Conservation (phyloP, 257 asterid species). For the Rubia yunnanensis region DNA sequence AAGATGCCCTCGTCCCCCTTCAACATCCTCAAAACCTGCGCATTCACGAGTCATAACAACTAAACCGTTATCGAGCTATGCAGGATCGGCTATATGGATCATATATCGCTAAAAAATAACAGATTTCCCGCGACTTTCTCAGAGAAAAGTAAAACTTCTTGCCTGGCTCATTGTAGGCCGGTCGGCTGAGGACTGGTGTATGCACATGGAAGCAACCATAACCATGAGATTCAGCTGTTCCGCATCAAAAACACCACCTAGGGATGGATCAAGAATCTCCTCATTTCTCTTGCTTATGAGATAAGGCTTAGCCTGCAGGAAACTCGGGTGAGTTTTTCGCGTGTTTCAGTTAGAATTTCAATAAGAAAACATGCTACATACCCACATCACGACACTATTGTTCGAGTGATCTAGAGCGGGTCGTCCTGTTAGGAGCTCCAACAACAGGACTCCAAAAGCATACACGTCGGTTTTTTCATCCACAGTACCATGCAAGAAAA, state of each 20-base stretch:
- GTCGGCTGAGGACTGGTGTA: conserved; percentile 55
- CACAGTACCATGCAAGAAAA: conserved; percentile 81
- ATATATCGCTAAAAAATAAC: background rate
- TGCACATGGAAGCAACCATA: conserved; percentile 65
- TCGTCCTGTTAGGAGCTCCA: conserved; percentile 79
- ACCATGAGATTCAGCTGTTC: conserved; percentile 60
- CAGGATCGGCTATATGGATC: background rate
- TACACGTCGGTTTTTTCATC: conserved; percentile 96
- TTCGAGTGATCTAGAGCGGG: conserved; percentile 76
- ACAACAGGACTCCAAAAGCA: conserved; percentile 75
- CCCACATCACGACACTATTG: conserved; percentile 96
- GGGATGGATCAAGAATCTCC: conserved; percentile 69
- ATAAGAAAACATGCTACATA: conserved; percentile 24
- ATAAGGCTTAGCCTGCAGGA: conserved; percentile 76
- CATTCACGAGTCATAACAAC: background rate
- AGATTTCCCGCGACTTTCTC: background rate
- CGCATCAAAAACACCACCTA: conserved; percentile 41
- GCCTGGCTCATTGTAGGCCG: conserved; percentile 94
- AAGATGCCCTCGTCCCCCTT: conserved; percentile 51
- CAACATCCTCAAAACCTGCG: conserved; percentile 70
- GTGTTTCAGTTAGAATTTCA: background rate
- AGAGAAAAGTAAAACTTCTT: conserved; percentile 6
- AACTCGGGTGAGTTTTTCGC: background rate
- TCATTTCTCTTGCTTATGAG: conserved; percentile 31
- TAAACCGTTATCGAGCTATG: no score